Base-by-base conservation (phyloP, 2,329 filamentous ascomycete genomes). In the Hymenoscyphus salicellus region DNA sequence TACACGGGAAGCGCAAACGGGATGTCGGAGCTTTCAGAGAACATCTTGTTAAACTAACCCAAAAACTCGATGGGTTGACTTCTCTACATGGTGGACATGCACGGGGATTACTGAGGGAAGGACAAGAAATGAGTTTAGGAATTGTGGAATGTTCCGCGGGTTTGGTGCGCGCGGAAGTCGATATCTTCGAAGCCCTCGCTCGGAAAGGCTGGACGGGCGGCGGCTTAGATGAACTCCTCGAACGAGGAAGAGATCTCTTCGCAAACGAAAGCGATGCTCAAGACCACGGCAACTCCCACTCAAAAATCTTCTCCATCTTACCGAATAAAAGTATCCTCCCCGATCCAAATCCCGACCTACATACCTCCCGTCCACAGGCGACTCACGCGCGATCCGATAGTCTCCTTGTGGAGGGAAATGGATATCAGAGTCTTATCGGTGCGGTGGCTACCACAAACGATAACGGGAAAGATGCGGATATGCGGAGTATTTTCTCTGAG, bases 141-240 rank as follows among this genome's bases (percentile, higher is more conserved):
- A 88, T 89, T 69, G 81, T 88, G 20, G 87, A 89, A 63, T 85
- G 86, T 20, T 84, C 84, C 71, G 88, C 86, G 71, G 86, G 84
- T 66, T 80, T 90, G 11, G 87, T 89, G 14, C 80, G 87, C 20
- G 87, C 87, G 62, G 87, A 90, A 77, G 84, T 90, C 23, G 87
- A 90, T 75, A 89, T 90, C 32, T 89, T 89, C 64, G 87, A 90
- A 77, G 80, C 83, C 28, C 77, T 90, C 28, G 87, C 87, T 23
- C 78, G 86, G 65, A 90, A 90, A 71, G 87, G 87, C 7, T 89
- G 87, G 87, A 83, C 79, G 23, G 87, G 87, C 43, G 87, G 87
- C 33, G 87, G 87, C 0, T 77, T 90, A 32, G 87, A 89, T 65
- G 87, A 89, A 38, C 76, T 90, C 3, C 77, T 90, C 2, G 87